Evolutionary conservation across 441 rosid species (phyloP), one percentile per base, ranked within the genome.

Genomic region (Gossypium davidsonii): DNA sequence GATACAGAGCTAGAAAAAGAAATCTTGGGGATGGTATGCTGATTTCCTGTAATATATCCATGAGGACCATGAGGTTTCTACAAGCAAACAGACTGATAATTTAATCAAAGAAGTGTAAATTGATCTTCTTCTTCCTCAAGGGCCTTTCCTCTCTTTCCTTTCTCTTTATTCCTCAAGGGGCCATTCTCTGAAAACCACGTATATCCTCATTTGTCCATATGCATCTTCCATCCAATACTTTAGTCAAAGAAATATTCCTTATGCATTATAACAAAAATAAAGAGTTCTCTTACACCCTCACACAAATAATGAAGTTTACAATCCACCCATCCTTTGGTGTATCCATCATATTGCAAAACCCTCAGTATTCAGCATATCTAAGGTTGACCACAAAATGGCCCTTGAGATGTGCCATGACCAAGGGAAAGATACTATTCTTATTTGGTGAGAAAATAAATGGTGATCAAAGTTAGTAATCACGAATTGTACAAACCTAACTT

Each of bases 321-420:
- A 12, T 14, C 55, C 70, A 44, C 20, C 18, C 37, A 44, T 44
- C 55, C 55, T 5, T 21, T 5, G 37, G 55, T 21, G 53, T 52
- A 66, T 66, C 53, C 56, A 66, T 48, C 1, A 66, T 14, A 65
- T 66, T 15, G 18, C 37, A 66, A n/a, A 66, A 66, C 12, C 70
- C 23, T 66, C 70, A 46, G 56, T 34, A 14, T 15, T 66, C 70
- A 46, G 70, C 70, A 14, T 15, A 66, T 65, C 48, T 20, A 66
- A 66, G 14, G 25, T 21, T 11, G 14, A 48, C 18, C 39, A 66
- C 2, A 14, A 42, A 20, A 10, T 39, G 46, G 31, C 51, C 51
- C 31, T 37, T n/a, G 6, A 20, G 51, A 42, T 39, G 52, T 20
- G 14, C 37, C 56, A 66, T 44, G 21, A 66, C 18, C 37, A 23